phyloP scores from a whole-genome alignment of 192 early-diverging fungal genomes.

The Phlyctochytrium planicorne region DNA sequence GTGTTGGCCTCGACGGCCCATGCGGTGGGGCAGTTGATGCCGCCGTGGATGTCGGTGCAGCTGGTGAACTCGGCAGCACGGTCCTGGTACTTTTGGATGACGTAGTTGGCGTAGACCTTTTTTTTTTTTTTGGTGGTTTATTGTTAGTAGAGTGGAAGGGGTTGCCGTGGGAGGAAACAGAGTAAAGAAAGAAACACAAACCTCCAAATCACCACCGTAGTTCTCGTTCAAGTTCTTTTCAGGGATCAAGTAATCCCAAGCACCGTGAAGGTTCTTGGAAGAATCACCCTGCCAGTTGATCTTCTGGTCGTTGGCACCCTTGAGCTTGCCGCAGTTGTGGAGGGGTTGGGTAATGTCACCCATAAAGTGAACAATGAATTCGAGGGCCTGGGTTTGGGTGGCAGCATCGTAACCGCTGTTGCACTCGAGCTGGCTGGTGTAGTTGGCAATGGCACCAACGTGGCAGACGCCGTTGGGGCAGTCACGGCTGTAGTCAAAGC shows the following conservation, averaged over 20 bases:
- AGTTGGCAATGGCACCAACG: constrained; percentile 35
- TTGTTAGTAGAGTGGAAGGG: not conserved
- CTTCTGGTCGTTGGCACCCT: constrained; percentile 29
- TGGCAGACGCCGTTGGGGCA: constrained; percentile 26
- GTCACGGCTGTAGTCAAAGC: constrained; percentile 15
- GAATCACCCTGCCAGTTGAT: not conserved
- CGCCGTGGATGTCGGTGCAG: constrained; percentile 8
- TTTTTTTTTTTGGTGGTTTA: not conserved
- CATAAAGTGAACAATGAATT: constrained; percentile 29
- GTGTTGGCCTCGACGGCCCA: constrained; percentile 35
- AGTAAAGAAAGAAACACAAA: not conserved
- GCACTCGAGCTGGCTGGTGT: constrained; percentile 16
- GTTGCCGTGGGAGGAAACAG: not conserved
- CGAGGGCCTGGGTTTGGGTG: constrained; percentile 23
- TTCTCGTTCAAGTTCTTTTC: constrained; percentile 9
- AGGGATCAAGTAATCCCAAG: constrained; percentile 19
- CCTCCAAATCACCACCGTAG: constrained; percentile 3
- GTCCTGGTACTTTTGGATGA: not conserved
- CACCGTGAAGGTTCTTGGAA: constrained; percentile 6
- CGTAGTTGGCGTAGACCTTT: not conserved
- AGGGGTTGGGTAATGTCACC: constrained; percentile 42
- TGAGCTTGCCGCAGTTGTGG: constrained; percentile 29
- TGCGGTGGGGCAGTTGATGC: constrained; percentile 24
- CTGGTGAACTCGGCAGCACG: not conserved
- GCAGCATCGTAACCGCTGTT: not conserved